A percentile compares a stretch with the other conserved stretches of the same genome.
phyloP scores from a whole-genome alignment of 257 asterid species.

The Solanum peruvianum region DNA sequence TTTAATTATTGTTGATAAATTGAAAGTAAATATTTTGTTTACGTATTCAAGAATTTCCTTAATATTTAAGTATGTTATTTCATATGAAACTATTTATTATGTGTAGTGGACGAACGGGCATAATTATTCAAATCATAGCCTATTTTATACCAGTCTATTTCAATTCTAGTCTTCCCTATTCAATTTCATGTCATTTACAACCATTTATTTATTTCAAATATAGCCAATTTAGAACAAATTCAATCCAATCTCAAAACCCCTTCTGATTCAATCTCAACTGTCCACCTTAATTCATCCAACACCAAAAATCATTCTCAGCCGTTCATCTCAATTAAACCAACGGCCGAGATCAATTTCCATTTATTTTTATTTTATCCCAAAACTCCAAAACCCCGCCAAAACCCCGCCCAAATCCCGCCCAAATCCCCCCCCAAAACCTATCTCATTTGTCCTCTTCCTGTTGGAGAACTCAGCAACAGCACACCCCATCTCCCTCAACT shows the following conservation, averaged over 20 bases:
- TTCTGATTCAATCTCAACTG: not conserved
- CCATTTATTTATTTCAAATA: not conserved
- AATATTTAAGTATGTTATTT: not conserved
- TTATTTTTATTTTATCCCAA: not conserved
- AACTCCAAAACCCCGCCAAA: not conserved
- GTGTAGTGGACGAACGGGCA: too few relatives aligned
- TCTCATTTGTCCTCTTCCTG: not conserved
- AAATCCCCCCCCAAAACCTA: not conserved
- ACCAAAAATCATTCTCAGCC: not conserved
- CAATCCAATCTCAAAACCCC: too few relatives aligned
- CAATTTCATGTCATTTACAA: not conserved
- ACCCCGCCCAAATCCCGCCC: too few relatives aligned
- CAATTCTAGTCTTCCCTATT: too few relatives aligned
- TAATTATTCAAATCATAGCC: not conserved
- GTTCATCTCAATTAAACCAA: not conserved
- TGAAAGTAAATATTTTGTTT: too few relatives aligned
- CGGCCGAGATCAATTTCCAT: not conserved
- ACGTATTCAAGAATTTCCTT: not conserved
- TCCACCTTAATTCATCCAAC: not conserved
- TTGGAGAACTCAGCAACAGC: not conserved
- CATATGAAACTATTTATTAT: not conserved
- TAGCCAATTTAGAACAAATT: too few relatives aligned
- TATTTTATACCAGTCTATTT: not conserved
- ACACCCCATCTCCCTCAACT: not conserved
- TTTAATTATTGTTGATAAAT: too few relatives aligned